These are phyloP conservation scores for Tritrichomonas foetus DNA, from an alignment of 208 protist species.

Conservation along the genomic window DNA sequence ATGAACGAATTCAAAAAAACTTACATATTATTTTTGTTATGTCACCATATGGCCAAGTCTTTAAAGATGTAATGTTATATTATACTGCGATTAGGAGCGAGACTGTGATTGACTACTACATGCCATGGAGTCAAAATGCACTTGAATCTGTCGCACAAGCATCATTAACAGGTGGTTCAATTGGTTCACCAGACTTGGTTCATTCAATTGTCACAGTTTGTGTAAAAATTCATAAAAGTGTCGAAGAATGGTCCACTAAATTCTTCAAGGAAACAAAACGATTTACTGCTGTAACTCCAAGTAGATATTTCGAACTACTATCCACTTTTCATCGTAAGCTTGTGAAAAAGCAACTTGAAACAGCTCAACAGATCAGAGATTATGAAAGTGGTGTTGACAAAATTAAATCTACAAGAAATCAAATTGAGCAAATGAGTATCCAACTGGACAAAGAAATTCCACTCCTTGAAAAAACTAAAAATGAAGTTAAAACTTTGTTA, in stretches of 20 bases:
- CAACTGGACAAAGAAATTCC: not conserved
- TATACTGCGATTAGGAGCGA: not conserved
- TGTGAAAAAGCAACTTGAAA: constrained; percentile 72
- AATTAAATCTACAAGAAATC: not conserved
- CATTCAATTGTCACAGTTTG: constrained; percentile 60
- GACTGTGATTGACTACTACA: constrained; percentile 65
- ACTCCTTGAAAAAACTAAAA: not conserved
- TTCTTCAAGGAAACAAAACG: constrained; percentile 85
- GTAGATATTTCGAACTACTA: constrained; percentile 95
- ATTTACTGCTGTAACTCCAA: constrained; percentile 93
- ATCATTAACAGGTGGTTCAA: constrained; percentile 31
- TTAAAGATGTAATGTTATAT: constrained; percentile 54
- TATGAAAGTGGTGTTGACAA: not conserved
- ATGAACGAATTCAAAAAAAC: constrained; percentile 76
- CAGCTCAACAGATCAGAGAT: not conserved
- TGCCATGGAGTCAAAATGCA: constrained; percentile 87
- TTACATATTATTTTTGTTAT: constrained; percentile 91
- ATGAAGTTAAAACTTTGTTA: not conserved
- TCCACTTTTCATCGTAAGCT: constrained; percentile 88
- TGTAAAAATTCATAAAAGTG: constrained; percentile 63
- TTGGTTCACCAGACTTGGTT: constrained; percentile 67
- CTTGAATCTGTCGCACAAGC: constrained; percentile 79
- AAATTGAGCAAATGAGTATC: not conserved
- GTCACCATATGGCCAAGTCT: constrained; percentile 83
- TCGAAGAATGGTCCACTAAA: constrained; percentile 77